A percentile compares a stretch with the other conserved stretches of the same genome.
Evolutionary conservation across 2,329 filamentous ascomycete genomes (phyloP).

Genomic region (Aspergillus novofumigatus): DNA sequence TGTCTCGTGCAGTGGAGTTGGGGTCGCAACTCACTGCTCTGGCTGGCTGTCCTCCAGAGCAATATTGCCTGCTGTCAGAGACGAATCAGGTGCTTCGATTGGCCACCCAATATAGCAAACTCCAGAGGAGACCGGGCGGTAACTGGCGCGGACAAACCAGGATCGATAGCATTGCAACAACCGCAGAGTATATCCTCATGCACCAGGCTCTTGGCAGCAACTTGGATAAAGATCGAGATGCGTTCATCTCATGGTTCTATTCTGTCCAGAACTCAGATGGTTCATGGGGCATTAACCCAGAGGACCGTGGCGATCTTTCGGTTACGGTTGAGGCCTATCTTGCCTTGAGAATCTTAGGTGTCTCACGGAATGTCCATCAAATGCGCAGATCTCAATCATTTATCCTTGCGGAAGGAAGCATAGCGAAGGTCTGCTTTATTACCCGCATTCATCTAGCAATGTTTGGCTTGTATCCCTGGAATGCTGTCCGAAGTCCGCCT

Average conservation of each 20-base stretch:
- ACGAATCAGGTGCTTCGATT: no score
- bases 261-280: constrained; percentile 26
- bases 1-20: no score
- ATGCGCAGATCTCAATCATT: constrained; percentile 20
- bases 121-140: constrained; percentile 13
- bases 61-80: no score
- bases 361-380: constrained; percentile 6
- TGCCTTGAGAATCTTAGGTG: constrained; percentile 31
- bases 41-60: no score
- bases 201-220: constrained; percentile 19
- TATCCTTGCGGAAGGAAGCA: constrained; percentile 23
- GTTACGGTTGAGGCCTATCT: constrained; percentile 32
- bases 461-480: constrained; percentile 35
- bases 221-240: constrained; percentile 7
- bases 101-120: background rate
- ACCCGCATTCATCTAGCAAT: constrained; percentile 27
- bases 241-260: constrained; percentile 10
- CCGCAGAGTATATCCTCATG: constrained; percentile 26
- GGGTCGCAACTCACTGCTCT: no score
- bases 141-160: constrained; percentile 25
- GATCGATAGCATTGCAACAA: constrained; percentile 17
- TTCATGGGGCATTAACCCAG: constrained; percentile 27
- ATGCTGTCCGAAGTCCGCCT: constrained; percentile 28
- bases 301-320: constrained; percentile 21
- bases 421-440: constrained; percentile 29